Evolutionary conservation across 257 asterid species (phyloP), one percentile per base, ranked within the genome.

Genomic region (Gynochthodes officinalis): DNA sequence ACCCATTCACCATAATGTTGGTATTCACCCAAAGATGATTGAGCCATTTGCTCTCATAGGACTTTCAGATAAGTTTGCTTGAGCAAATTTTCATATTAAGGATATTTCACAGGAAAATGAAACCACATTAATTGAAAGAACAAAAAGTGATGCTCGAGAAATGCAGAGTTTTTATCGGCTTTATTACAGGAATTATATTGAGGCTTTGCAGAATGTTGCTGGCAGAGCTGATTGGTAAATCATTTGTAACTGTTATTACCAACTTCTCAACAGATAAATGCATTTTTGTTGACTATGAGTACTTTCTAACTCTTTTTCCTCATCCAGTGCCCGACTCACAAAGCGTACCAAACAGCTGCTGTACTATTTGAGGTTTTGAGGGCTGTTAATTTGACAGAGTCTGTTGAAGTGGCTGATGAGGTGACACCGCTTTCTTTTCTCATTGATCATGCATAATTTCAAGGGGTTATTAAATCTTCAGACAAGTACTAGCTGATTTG

Each of bases 291-390:
- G 43, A 35, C 0, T 64, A 6, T 58, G 11, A n/a, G 32, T 54
- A 14, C n/a, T 57, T 50, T 28, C 8, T 44, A 37, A 74, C 19
- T 12, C 66, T 43, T 28, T 64, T n/a, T 53, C 62, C 37, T 44
- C 72, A 58, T 78, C 30, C 88, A 94, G 97, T 78, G 97, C n/a
- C n/a, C 95, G 99, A 39, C 96, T 94, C 66, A 91, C 99, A 94
- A 94, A 84, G 99, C 99, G 70, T 94, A 94, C 83, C 99, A 94
- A 80, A 94, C 99, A 1, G 99, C 99, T 61, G 89, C 97, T 66
- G 99, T 94, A 71, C 86, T 94, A 58, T 94, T 94, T 87, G 99
- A 94, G 82, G 99, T 94, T 84, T 84, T 94, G 82, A 94, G 72
- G 88, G 97, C 99, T 54, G 98, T 91, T 73, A 94, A 91, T 77